Conservation (phyloP, 2,329 filamentous ascomycete species). For the Tolypocladium tropicale region DNA sequence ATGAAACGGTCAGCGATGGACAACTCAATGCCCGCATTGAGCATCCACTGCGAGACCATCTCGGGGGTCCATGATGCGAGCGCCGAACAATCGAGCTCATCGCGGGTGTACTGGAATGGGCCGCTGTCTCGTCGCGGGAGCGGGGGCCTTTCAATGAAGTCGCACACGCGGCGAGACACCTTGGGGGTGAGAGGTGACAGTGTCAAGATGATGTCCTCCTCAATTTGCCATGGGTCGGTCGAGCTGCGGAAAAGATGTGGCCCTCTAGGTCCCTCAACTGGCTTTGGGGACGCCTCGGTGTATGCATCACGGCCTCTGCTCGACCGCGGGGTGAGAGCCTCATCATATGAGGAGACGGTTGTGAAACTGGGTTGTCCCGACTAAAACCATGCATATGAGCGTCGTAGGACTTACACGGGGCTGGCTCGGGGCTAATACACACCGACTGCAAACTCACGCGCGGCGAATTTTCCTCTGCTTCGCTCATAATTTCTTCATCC, state of each 20-base stretch:
- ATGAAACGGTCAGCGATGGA: constrained; percentile 74
- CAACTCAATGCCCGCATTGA: constrained; percentile 68
- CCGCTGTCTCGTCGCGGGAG: constrained; percentile 27
- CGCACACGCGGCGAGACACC: constrained; percentile 29
- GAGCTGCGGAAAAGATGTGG: constrained; percentile 79
- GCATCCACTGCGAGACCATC: constrained; percentile 81
- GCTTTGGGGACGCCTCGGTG: constrained; percentile 49
- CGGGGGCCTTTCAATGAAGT: constrained; percentile 13
- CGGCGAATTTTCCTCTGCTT: constrained; percentile 55
- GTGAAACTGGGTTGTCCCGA: constrained; percentile 67
- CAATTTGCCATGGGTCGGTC: constrained; percentile 30
- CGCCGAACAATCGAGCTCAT: constrained; percentile 46
- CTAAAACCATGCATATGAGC: constrained; percentile 28
- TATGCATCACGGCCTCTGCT: constrained; percentile 49
- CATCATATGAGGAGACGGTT: constrained; percentile 79
- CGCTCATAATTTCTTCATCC: constrained; percentile 46
- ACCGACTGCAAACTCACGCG: constrained; percentile 63
- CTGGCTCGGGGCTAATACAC: constrained; percentile 23
- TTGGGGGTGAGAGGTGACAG: constrained; percentile 67
- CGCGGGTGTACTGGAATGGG: constrained; percentile 45
- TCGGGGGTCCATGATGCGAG: constrained; percentile 61
- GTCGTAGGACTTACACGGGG: not conserved
- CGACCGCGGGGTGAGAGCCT: constrained; percentile 67
- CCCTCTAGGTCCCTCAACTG: constrained; percentile 70
- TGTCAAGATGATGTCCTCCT: constrained; percentile 47